Percentiles rank a stretch among this genome's conserved stretches.
Conservation (phyloP, 1,139 yeast species). For the Eremothecium sinecaudum region DNA sequence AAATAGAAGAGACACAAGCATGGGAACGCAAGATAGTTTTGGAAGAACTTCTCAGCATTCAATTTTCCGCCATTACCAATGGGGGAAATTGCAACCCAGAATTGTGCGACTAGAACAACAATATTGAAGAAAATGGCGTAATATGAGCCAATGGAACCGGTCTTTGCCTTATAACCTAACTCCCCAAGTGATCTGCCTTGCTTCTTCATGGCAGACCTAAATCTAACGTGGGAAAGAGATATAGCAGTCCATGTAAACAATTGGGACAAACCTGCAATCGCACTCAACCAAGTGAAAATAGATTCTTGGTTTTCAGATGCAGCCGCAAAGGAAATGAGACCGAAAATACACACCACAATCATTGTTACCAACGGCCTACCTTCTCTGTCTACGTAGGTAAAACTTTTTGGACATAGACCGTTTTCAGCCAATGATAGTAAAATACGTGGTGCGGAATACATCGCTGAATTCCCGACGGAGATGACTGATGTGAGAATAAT, state of each 20-base stretch:
- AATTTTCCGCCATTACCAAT: constrained; percentile 39
- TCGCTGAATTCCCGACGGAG: constrained; percentile 66
- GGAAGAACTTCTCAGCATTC: constrained; percentile 42
- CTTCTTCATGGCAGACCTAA: constrained; percentile 41
- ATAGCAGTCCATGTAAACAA: constrained; percentile 52
- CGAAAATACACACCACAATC: constrained; percentile 42
- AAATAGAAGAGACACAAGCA: constrained; percentile 41
- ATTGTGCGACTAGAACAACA: constrained; percentile 61
- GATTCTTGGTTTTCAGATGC: constrained; percentile 40
- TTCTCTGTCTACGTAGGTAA: constrained; percentile 45
- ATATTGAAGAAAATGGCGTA: constrained; percentile 52
- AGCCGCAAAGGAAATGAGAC: constrained; percentile 55
- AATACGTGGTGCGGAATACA: constrained; percentile 62
- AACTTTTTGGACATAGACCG: constrained; percentile 49
- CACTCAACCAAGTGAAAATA: constrained; percentile 57
- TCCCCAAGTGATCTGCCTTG: constrained; percentile 57
- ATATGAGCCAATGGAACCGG: constrained; percentile 59
- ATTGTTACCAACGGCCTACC: constrained; percentile 53
- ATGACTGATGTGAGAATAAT: constrained; percentile 57
- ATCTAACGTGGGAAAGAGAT: constrained; percentile 42
- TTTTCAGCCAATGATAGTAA: constrained; percentile 51
- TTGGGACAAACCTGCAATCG: constrained; percentile 54
- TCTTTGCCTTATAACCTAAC: constrained; percentile 54
- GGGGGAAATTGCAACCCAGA: constrained; percentile 68
- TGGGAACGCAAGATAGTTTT: constrained; percentile 42